Conservation (phyloP, 805 yeast genomes). For the Schwanniomyces pseudopolymorphus region DNA sequence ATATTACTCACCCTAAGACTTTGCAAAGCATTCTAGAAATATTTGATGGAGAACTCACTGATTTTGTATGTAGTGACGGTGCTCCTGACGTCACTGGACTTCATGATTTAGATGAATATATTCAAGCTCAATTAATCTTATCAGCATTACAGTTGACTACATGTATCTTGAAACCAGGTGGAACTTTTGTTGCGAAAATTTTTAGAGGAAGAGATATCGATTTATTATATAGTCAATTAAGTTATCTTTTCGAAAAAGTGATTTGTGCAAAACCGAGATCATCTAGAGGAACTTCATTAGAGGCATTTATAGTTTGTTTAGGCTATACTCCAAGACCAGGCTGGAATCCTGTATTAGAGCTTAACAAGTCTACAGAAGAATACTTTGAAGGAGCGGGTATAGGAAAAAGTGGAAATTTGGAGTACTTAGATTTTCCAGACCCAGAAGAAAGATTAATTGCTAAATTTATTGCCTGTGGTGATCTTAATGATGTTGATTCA, state of each 20-base stretch:
- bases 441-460: conserved; percentile 74
- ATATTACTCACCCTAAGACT: conserved; percentile 94
- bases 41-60: conserved; percentile 92
- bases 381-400: conserved; percentile 67
- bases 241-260: conserved; percentile 80
- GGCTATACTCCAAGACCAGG: conserved; percentile 82
- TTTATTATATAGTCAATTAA: conserved; percentile 86
- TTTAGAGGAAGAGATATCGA: conserved; percentile 97
- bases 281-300: conserved; percentile 91
- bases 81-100: conserved; percentile 99
- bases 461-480: conserved; percentile 96
- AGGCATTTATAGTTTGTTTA: conserved; percentile 89
- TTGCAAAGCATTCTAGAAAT: conserved; percentile 69
- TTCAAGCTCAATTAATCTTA: conserved; percentile 90
- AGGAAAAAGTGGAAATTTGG: conserved; percentile 51
- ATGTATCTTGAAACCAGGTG: conserved; percentile 84
- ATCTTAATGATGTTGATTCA: conserved; percentile 80
- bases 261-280: conserved; percentile 96
- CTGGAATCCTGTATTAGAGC: conserved; percentile 71
- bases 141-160: conserved; percentile 92
- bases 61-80: conserved; percentile 94
- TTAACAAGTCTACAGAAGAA: conserved; percentile 70
- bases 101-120: conserved; percentile 94
- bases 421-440: conserved; percentile 47
- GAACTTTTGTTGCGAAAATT: conserved; percentile 92